These are phyloP conservation scores for Trametes elegans DNA, from an alignment of 768 basidiomycete species.

Conservation along the genomic window DNA sequence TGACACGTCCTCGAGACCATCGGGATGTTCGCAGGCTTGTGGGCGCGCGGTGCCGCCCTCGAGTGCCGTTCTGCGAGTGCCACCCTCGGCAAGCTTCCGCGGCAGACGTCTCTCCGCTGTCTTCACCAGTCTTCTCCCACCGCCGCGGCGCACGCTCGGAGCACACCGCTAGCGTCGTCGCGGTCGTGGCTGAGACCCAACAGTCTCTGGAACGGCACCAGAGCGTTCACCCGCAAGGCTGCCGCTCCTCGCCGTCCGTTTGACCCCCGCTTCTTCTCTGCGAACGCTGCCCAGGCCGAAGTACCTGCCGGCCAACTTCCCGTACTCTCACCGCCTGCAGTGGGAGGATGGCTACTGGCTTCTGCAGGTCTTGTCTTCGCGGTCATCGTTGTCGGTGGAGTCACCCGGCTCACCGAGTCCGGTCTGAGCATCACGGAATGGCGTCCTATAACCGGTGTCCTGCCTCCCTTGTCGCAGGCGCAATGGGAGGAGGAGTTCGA, in stretches of 20 bases:
- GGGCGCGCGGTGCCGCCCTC: slow-evolving; percentile 16
- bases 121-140: slow-evolving; percentile 4
- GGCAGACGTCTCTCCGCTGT: slow-evolving; percentile 2
- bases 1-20: not conserved
- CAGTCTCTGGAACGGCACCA: not conserved
- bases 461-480: slow-evolving; percentile 73
- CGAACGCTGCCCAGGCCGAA: slow-evolving; percentile 26
- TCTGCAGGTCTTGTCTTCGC: slow-evolving; percentile 87
- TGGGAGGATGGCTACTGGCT: slow-evolving; percentile 81
- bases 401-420: slow-evolving; percentile 96
- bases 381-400: slow-evolving; percentile 92
- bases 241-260: slow-evolving; percentile 21
- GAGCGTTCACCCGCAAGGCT: slow-evolving; percentile 8
- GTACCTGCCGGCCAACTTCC: slow-evolving; percentile 38
- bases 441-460: slow-evolving; percentile 85
- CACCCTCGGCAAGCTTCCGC: slow-evolving; percentile 9
- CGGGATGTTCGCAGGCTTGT: slow-evolving; percentile 17
- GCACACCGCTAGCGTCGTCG: not conserved
- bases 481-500: slow-evolving; percentile 89
- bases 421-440: slow-evolving; percentile 98
- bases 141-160: not conserved
- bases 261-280: slow-evolving; percentile 41
- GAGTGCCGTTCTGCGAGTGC: slow-evolving; percentile 14
- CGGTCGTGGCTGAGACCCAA: not conserved
- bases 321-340: slow-evolving; percentile 61